Conservation (phyloP, 2,329 filamentous ascomycete species). For the Clarireedia homoeocarpa region DNA sequence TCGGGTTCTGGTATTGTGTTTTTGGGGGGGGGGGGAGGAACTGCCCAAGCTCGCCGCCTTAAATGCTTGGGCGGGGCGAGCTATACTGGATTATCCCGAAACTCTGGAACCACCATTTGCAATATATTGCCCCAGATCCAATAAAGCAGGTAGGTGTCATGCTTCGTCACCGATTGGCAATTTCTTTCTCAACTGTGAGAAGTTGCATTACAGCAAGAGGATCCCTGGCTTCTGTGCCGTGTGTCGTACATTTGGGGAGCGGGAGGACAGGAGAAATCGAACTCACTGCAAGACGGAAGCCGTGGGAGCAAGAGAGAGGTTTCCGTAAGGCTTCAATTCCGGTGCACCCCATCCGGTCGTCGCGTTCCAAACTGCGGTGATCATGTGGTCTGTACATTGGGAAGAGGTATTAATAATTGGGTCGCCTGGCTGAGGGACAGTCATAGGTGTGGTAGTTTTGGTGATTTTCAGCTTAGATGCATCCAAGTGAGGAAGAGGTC, state of each 20-base stretch:
- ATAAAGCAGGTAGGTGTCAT: not conserved
- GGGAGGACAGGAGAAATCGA: not conserved
- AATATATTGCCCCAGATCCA: too few species aligned
- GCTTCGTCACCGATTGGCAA: too few species aligned
- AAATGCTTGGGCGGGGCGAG: too few species aligned
- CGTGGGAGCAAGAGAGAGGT: conserved; percentile 70
- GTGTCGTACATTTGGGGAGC: not conserved
- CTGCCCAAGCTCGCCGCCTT: too few species aligned
- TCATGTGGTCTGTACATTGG: conserved; percentile 74
- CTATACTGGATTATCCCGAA: too few species aligned
- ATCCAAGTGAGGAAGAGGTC: conserved; percentile 38
- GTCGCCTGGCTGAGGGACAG: conserved; percentile 43
- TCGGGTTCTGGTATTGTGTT: not conserved
- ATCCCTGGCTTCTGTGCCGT: too few species aligned
- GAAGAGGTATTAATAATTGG: conserved; percentile 26
- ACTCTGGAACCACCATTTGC: not conserved
- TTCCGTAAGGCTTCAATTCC: conserved; percentile 69
- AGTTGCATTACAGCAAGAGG: too few species aligned
- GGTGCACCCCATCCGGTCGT: conserved; percentile 64
- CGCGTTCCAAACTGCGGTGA: conserved; percentile 61
- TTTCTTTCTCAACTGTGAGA: too few species aligned
- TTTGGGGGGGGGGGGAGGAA: too few species aligned
- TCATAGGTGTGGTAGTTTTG: conserved; percentile 41
- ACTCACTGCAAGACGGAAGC: conserved; percentile 62
- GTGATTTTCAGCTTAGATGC: conserved; percentile 53